Base-by-base conservation (phyloP, 805 yeast species). In the Candida multigemmis region DNA sequence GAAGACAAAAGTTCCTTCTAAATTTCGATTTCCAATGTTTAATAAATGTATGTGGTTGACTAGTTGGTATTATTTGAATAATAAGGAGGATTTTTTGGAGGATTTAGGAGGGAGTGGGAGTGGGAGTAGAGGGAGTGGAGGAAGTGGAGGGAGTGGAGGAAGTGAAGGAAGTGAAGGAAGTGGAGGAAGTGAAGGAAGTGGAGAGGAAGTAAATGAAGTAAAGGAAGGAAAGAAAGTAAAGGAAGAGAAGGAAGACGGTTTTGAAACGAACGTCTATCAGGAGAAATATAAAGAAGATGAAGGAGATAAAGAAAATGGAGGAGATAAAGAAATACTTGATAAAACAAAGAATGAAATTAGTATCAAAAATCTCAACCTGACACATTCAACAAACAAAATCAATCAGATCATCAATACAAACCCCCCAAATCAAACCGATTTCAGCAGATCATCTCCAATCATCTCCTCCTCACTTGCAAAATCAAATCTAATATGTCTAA, bases 11-110 rank as follows among this genome's bases (percentile, higher is more conserved):
- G 95, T 86, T 4, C 86, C 86, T 1, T 65, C 72, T 26, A 73
- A 74, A 40, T 86, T 77, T 53, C 65, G 83, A 26, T 85, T 82
- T 41, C 96, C 96, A 0, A 65, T 68, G 48, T 85, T 86, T 44
- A 67, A 74, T 33, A 68, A 61, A 34, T 74, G 81, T 4, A 52
- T 85, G 50, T 79, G 89, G 85, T 56, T 75, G 8, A 61, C 81
- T 3, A 76, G 75, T 6, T 62, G 60, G 53, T 66, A 66, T 37
- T 60, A 53, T 28, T 34, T 30, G 16, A 42, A 52, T 15, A 51
- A 53, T 25, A 24, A 37, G 21, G 36, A 37, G 1, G 53, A 47
- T 23, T 50, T 46, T 23, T 5, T 37, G 0, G 12, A 7, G 3
- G 52, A 46, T 25, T 19, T 41, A n/a, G 41, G 37, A 28, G 24